Base-by-base conservation (phyloP, 2,329 filamentous ascomycete genomes). In the Aspergillus latus region DNA sequence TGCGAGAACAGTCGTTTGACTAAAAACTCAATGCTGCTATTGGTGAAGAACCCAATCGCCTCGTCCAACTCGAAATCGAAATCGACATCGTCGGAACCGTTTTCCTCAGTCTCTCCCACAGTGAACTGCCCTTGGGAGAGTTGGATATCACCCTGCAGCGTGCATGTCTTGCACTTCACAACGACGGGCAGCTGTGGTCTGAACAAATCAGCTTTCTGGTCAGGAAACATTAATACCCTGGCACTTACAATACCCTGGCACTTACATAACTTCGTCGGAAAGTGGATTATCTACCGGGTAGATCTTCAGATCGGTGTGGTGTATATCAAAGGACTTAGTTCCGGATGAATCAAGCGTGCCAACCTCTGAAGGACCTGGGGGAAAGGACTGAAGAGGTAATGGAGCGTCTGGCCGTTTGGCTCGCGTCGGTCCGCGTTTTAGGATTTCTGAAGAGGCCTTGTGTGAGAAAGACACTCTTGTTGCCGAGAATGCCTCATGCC, bases 1-100 rank as follows among this genome's bases (percentile, higher is more conserved):
- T 50, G 48, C 28, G 48, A 50, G 28, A 50, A 50, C 28, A 50
- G n/a, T 4, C 21, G 26, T 43, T 40, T 42, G 48, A 50, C 36
- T 5, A 43, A 9, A 9, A 50, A 9, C 6, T 50, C 48, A 34
- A 50, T 37, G 37, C 48, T 50, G 28, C 48, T 30, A 42, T 50
- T 43, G 2, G 13, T 50, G 37, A 50, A 50, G 11, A 50, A 50
- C 0, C 37, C 37, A n/a, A 50, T 42, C 15, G 37, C 37, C 26
- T 50, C 48, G 26, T 43, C 48, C 30, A 47, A 21, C 29, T 47
- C 29, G 8, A 47, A 32, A 43, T 34, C 29, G 5, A 9, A 30
- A 5, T 28, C 15, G 15, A 15, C 2, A 16, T n/a, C 29, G 13
- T 29, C 15, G 15, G 30, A 9, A 11, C 5, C 29, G 13, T 29